A percentile compares a stretch with the other conserved stretches of the same genome.
Evolutionary conservation across 495 filamentous ascomycete species (phyloP).

Genomic region (Umbilicaria muhlenbergii): DNA sequence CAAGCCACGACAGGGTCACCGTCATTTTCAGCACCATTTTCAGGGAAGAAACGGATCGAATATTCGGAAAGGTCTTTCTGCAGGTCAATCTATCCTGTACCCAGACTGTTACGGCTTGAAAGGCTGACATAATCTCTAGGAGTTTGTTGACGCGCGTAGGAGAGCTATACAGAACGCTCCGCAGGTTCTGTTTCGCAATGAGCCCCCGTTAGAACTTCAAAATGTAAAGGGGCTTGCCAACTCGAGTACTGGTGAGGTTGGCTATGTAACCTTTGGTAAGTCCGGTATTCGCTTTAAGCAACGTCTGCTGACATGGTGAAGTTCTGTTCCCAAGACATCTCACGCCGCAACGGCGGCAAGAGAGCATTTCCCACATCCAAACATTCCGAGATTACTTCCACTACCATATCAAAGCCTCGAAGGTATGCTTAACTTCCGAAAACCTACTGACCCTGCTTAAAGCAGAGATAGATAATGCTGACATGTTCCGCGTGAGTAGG

Average conservation of each 20-base stretch:
- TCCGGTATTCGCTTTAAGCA: neutral
- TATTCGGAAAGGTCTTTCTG: slow-evolving; percentile 92
- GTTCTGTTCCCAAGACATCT: slow-evolving; percentile 94
- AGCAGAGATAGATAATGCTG: slow-evolving; percentile 6
- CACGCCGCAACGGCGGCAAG: slow-evolving; percentile 72
- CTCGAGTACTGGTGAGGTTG: slow-evolving; percentile 60
- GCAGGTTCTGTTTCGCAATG: slow-evolving; percentile 92
- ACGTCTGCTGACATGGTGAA: slow-evolving; percentile 21
- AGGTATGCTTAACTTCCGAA: slow-evolving; percentile 34
- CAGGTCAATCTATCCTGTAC: slow-evolving; percentile 25
- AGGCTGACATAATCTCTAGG: slow-evolving; percentile 31
- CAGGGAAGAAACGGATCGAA: slow-evolving; percentile 88
- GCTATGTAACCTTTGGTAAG: slow-evolving; percentile 95
- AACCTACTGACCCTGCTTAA: neutral
- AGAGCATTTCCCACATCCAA: slow-evolving; percentile 96
- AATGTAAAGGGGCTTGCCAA: slow-evolving; percentile 67
- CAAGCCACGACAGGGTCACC: slow-evolving; percentile 88
- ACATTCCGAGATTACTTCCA: slow-evolving; percentile 99
- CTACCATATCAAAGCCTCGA: slow-evolving; percentile 99
- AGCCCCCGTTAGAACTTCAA: slow-evolving; percentile 82
- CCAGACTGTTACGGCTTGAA: slow-evolving; percentile 11
- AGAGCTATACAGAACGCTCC: slow-evolving; percentile 95
- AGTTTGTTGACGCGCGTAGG: slow-evolving; percentile 91
- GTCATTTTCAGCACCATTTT: slow-evolving; percentile 99
- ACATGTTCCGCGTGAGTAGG: slow-evolving; percentile 28